Evolutionary conservation across 2,329 filamentous ascomycete genomes (phyloP).

Genomic region (Ceratocystis alfenasii): DNA sequence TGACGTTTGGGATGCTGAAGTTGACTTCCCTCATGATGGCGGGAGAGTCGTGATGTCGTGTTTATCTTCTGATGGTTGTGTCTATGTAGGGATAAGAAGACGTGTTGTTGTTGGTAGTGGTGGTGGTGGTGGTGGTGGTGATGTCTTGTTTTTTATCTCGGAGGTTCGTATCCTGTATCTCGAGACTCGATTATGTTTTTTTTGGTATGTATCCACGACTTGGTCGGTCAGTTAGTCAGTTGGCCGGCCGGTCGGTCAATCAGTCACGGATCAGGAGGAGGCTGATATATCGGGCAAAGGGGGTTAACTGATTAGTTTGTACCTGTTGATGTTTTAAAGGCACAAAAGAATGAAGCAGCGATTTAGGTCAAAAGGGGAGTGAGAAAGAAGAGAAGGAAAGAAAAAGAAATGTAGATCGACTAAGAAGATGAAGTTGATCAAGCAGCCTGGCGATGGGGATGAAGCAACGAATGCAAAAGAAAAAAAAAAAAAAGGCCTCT

Average conservation of each 20-base stretch:
- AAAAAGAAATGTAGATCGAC: conserved; percentile 11
- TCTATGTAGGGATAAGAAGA: neutral
- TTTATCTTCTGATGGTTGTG: neutral
- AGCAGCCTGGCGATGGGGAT: conserved; percentile 7
- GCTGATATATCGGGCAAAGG: neutral
- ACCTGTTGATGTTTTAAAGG: neutral
- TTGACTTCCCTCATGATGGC: conserved; percentile 95
- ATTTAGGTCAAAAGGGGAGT: conserved; percentile 5
- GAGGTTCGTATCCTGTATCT: neutral
- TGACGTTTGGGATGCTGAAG: conserved; percentile 98
- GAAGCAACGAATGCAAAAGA: neutral
- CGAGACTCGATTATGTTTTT: neutral
- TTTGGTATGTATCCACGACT: neutral
- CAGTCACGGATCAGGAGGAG: neutral
- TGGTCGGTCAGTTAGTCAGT: neutral
- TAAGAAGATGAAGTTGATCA: conserved; percentile 8
- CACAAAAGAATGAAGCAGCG: conserved; percentile 11
- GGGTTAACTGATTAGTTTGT: neutral
- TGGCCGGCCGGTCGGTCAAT: neutral
- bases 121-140: neutral
- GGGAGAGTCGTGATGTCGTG: neutral
- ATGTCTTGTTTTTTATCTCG: neutral
- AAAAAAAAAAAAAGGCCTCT: neutral
- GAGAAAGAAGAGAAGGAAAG: neutral
- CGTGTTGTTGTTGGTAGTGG: neutral